Evolutionary conservation across 306 rosid genomes (phyloP).

Genomic region (Vigna angularis): DNA sequence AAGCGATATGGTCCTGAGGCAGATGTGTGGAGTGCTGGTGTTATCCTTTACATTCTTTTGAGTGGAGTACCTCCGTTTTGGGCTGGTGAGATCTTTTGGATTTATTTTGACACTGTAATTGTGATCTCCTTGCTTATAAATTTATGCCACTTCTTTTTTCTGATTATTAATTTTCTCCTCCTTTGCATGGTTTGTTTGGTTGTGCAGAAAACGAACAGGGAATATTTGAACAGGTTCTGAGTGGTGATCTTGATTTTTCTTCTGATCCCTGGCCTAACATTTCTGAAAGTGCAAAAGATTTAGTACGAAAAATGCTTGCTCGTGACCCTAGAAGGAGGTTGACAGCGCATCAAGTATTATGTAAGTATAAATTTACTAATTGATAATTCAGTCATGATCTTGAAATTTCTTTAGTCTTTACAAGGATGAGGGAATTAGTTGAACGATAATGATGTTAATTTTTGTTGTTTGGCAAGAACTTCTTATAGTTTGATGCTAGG

Average conservation of each 20-base stretch:
- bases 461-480: slow-evolving; percentile 16
- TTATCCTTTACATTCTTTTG: slow-evolving; percentile 89
- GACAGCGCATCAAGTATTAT: slow-evolving; percentile 92
- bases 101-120: slow-evolving; percentile 27
- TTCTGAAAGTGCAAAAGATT: slow-evolving; percentile 96
- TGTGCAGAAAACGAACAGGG: slow-evolving; percentile 79
- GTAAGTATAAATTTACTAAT: slow-evolving; percentile 58
- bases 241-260: slow-evolving; percentile 86
- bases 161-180: neutral
- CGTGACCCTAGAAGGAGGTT: slow-evolving; percentile 86
- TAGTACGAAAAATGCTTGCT: slow-evolving; percentile 91
- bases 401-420: slow-evolving; percentile 9
- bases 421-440: slow-evolving; percentile 26
- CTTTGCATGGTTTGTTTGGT: slow-evolving; percentile 29
- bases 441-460: slow-evolving; percentile 24
- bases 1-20: slow-evolving; percentile 95
- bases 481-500: slow-evolving; percentile 7
- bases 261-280: slow-evolving; percentile 97
- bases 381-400: slow-evolving; percentile 29
- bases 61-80: slow-evolving; percentile 99
- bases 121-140: neutral
- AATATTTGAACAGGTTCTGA: slow-evolving; percentile 93
- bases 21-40: slow-evolving; percentile 99
- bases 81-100: slow-evolving; percentile 75
- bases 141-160: neutral